Evolutionary conservation across 306 rosid species (phyloP).

Genomic region (Cucumis cinereus): DNA sequence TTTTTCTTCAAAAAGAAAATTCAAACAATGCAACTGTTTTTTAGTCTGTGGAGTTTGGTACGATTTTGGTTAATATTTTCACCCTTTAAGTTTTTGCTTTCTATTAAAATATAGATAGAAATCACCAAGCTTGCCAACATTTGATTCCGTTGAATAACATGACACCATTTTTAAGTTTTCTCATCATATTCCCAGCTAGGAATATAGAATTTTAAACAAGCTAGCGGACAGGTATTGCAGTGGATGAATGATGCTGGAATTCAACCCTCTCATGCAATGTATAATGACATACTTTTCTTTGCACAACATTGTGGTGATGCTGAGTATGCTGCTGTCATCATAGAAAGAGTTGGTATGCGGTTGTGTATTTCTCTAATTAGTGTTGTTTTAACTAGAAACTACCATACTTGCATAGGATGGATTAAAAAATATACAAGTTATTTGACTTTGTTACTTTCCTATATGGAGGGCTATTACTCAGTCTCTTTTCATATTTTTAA

Average conservation of each 20-base stretch:
- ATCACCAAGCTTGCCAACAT: not conserved
- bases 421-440: not conserved
- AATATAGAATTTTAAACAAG: not conserved
- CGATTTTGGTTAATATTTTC: not conserved
- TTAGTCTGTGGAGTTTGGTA: not conserved
- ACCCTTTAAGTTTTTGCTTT: not conserved
- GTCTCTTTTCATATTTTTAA: too few species aligned
- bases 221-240: slow-evolving; percentile 49
- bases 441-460: too few species aligned
- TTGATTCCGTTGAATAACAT: not conserved
- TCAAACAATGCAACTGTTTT: not conserved
- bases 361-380: not conserved
- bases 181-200: not conserved
- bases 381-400: not conserved
- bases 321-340: slow-evolving; percentile 56
- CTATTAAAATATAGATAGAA: not conserved
- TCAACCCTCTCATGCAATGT: slow-evolving; percentile 62
- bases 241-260: slow-evolving; percentile 92
- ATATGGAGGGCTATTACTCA: too few species aligned
- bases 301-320: slow-evolving; percentile 54
- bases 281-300: slow-evolving; percentile 45
- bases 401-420: not conserved
- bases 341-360: slow-evolving; percentile 63
- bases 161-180: not conserved
- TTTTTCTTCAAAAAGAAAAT: too few species aligned